Percentiles rank a stretch among this genome's conserved stretches.
These are phyloP conservation scores for Syzygium aqueum DNA, from an alignment of 345 rosid species.

Conservation along the genomic window DNA sequence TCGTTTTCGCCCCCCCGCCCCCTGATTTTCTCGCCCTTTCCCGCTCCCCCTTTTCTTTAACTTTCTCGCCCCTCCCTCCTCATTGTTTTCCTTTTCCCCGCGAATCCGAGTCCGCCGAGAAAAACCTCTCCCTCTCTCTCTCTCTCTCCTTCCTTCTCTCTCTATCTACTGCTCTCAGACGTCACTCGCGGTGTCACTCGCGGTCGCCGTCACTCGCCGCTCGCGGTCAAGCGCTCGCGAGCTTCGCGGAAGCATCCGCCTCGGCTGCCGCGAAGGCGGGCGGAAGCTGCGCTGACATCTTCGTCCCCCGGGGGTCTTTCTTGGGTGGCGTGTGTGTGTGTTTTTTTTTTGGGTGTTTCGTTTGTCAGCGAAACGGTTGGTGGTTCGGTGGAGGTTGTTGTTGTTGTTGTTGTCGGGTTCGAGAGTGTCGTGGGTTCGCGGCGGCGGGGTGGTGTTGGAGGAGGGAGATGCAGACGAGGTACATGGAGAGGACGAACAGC, in stretches of 20 bases:
- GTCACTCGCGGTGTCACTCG: not conserved
- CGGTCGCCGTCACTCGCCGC: not conserved
- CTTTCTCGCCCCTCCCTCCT: accelerated
- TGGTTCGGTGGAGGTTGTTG: not conserved
- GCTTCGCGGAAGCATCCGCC: not conserved
- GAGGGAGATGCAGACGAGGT: conserved; percentile 59
- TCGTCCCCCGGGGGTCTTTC: not conserved
- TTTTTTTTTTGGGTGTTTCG: too few relatives aligned
- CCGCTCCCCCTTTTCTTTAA: not conserved
- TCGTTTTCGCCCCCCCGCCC: not conserved
- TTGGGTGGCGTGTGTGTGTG: not conserved
- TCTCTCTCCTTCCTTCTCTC: not conserved
- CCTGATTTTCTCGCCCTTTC: not conserved
- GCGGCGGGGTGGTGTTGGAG: not conserved
- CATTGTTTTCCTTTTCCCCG: not conserved
- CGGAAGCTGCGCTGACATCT: not conserved
- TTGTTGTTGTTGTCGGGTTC: not conserved
- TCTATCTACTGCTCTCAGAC: not conserved
- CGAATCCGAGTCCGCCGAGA: not conserved
- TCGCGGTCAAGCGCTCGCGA: not conserved
- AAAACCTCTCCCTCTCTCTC: too few relatives aligned
- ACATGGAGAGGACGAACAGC: conserved; percentile 70
- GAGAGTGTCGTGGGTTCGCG: not conserved
- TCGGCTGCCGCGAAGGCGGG: not conserved
- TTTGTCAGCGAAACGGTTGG: not conserved